phyloP scores from a whole-genome alignment of 2,329 filamentous ascomycete species.

The Aspergillus oerlinghausenensis region DNA sequence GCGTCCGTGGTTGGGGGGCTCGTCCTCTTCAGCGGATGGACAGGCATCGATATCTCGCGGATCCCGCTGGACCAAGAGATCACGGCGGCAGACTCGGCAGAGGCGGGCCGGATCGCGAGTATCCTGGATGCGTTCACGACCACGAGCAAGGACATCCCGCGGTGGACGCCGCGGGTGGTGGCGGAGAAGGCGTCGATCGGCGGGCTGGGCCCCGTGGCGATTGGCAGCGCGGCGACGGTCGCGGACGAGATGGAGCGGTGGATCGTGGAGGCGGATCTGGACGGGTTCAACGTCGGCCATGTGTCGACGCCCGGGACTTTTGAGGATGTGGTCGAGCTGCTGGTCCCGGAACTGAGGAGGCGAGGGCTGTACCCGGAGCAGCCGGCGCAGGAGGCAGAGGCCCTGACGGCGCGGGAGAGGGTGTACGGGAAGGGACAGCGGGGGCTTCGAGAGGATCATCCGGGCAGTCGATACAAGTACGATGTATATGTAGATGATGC shows the following conservation, averaged over 20 bases:
- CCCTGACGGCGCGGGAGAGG: slow-evolving; percentile 54
- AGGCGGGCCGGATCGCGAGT: slow-evolving; percentile 50
- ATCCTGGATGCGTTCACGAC: slow-evolving; percentile 48
- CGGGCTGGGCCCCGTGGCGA: slow-evolving; percentile 45
- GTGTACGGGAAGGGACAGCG: slow-evolving; percentile 58
- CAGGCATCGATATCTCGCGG: slow-evolving; percentile 56
- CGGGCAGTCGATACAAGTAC: slow-evolving; percentile 58
- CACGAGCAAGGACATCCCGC: slow-evolving; percentile 45
- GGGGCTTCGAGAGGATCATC: slow-evolving; percentile 54
- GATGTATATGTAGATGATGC: slow-evolving; percentile 55
- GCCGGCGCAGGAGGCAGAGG: slow-evolving; percentile 15
- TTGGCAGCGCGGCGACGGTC: slow-evolving; percentile 45
- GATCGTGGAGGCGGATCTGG: slow-evolving; percentile 41
- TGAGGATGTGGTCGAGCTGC: slow-evolving; percentile 48
- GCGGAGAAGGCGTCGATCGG: slow-evolving; percentile 47
- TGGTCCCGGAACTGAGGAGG: slow-evolving; percentile 45
- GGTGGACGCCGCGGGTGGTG: slow-evolving; percentile 44
- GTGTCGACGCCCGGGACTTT: slow-evolving; percentile 50
- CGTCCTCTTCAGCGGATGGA: slow-evolving; percentile 55
- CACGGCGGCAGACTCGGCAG: slow-evolving; percentile 49
- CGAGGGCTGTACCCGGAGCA: slow-evolving; percentile 41
- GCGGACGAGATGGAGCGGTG: slow-evolving; percentile 48
- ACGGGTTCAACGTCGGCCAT: slow-evolving; percentile 44
- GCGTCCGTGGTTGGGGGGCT: slow-evolving; percentile 52
- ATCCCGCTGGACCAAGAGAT: slow-evolving; percentile 57